phyloP scores from a whole-genome alignment of 2,329 filamentous ascomycete species.

The Aspergillus fischeri region DNA sequence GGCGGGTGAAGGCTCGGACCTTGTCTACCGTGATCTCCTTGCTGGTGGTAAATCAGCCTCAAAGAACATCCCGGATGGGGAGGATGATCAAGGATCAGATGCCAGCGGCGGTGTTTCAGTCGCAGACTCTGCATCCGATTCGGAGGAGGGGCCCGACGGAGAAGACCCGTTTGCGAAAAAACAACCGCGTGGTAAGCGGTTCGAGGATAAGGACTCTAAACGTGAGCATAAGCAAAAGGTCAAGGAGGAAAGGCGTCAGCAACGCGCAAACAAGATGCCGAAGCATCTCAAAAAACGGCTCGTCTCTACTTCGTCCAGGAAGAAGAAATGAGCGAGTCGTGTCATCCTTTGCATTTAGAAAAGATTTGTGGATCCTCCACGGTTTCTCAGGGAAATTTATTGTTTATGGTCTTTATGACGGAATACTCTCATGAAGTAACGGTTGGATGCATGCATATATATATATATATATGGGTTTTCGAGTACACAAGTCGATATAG shows the following conservation, averaged over 20 bases:
- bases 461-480: not conserved
- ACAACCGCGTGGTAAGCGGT: constrained; percentile 72
- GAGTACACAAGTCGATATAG: constrained; percentile 22
- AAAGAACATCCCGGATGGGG: constrained; percentile 29
- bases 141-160: constrained; percentile 45
- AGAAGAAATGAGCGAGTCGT: constrained; percentile 30
- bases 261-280: constrained; percentile 91
- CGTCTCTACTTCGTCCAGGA: constrained; percentile 27
- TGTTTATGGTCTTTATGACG: not conserved
- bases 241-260: constrained; percentile 93
- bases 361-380: not conserved
- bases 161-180: constrained; percentile 58
- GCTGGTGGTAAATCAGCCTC: constrained; percentile 54
- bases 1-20: constrained; percentile 67
- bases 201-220: constrained; percentile 89
- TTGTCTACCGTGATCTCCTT: constrained; percentile 81
- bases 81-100: constrained; percentile 33
- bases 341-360: not conserved
- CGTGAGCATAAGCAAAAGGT: constrained; percentile 82
- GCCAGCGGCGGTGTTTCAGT: constrained; percentile 33
- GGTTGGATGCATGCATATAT: constrained; percentile 4
- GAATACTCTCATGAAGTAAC: not conserved
- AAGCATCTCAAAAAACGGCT: constrained; percentile 83
- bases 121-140: constrained; percentile 34
- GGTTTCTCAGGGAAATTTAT: constrained; percentile 1